Evolutionary conservation across 1,284 basidiomycete genomes (phyloP).

Genomic region (Ustilago bromivora): DNA sequence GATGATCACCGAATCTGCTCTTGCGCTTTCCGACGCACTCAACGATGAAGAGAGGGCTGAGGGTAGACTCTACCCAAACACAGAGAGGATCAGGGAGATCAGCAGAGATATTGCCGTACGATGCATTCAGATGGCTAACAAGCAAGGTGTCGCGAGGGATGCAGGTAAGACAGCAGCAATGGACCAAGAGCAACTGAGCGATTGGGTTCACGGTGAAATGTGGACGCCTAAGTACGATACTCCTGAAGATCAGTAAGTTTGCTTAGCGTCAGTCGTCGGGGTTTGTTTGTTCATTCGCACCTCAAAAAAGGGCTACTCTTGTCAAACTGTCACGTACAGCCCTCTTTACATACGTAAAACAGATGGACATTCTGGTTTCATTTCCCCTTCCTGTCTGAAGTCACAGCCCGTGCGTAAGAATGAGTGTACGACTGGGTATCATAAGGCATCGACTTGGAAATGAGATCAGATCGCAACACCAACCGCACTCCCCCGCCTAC

Average conservation of each 20-base stretch:
- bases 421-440: neutral
- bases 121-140: constrained; percentile 65
- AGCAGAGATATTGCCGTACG: constrained; percentile 59
- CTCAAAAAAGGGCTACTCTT: neutral
- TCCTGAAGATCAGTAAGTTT: constrained; percentile 7
- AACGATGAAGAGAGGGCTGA: constrained; percentile 77
- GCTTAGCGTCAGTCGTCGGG: neutral
- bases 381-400: neutral
- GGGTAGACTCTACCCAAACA: constrained; percentile 62
- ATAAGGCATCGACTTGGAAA: neutral
- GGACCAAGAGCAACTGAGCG: constrained; percentile 56
- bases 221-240: constrained; percentile 62
- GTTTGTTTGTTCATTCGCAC: constrained; percentile 1
- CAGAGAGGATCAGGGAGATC: constrained; percentile 64
- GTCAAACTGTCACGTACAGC: neutral
- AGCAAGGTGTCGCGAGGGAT: constrained; percentile 61
- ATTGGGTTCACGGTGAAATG: constrained; percentile 66
- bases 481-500: neutral
- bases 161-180: constrained; percentile 62
- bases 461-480: constrained; percentile 1
- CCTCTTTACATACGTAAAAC: no score
- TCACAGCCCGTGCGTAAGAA: neutral
- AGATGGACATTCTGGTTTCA: neutral
- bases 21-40: constrained; percentile 83
- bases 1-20: constrained; percentile 76